Conservation (phyloP, 768 basidiomycete genomes). For the Trametes cubensis region DNA sequence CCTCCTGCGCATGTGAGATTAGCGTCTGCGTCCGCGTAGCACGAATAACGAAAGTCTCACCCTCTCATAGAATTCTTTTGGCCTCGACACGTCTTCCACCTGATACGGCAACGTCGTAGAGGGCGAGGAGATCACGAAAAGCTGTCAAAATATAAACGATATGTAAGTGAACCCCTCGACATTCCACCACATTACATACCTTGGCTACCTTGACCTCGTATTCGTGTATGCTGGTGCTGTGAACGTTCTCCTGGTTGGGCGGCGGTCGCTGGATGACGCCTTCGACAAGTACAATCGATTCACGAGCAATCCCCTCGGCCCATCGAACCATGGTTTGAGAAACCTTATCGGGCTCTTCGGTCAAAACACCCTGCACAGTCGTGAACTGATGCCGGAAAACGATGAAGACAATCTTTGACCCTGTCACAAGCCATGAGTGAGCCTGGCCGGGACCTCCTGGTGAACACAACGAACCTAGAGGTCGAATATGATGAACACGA, state of each 20-base stretch:
- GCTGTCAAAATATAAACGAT: constrained; percentile 14
- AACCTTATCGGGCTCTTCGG: constrained; percentile 67
- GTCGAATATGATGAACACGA: constrained; percentile 86
- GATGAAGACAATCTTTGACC: constrained; percentile 93
- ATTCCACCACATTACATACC: constrained; percentile 45
- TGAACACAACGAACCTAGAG: constrained; percentile 56
- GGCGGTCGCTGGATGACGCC: constrained; percentile 78
- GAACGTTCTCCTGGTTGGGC: constrained; percentile 62
- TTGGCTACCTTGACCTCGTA: constrained; percentile 83
- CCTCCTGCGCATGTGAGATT: constrained; percentile 52
- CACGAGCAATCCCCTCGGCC: constrained; percentile 75
- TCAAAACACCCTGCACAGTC: constrained; percentile 83
- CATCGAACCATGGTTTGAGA: constrained; percentile 98
- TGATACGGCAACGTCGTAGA: constrained; percentile 35
- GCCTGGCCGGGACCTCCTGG: no score
- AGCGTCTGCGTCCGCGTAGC: constrained; percentile 49
- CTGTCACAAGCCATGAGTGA: no score
- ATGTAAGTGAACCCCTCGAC: not conserved
- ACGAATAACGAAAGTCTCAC: constrained; percentile 4
- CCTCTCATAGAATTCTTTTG: constrained; percentile 20
- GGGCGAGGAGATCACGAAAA: constrained; percentile 32
- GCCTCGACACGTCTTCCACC: constrained; percentile 34
- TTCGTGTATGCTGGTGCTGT: constrained; percentile 85
- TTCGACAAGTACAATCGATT: constrained; percentile 90
- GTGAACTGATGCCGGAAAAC: constrained; percentile 83